phyloP scores from a whole-genome alignment of 257 asterid genomes.

The Scutellaria minor region DNA sequence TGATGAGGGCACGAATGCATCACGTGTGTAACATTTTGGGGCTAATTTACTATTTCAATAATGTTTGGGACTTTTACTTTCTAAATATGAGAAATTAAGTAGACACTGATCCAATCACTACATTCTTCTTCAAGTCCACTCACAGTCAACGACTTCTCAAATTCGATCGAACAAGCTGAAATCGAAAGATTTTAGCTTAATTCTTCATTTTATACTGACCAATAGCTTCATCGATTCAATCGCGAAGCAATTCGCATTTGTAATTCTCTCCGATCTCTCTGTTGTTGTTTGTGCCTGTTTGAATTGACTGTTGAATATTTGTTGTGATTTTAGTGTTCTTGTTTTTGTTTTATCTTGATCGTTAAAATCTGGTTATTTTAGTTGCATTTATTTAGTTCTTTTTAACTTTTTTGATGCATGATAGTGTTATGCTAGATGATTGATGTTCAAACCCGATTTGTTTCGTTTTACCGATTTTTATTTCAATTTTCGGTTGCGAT shows the following conservation, averaged over 20 bases:
- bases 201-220: slow-evolving; percentile 11
- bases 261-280: slow-evolving; percentile 36
- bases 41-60: background rate
- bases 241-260: slow-evolving; percentile 27
- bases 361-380: slow-evolving; percentile 12
- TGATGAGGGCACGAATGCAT: background rate
- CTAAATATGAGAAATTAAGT: background rate
- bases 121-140: slow-evolving; percentile 4
- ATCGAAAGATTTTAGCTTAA: background rate
- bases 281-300: slow-evolving; percentile 22
- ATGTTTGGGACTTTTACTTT: background rate
- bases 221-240: slow-evolving; percentile 21
- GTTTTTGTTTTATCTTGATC: background rate
- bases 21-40: slow-evolving; percentile 22
- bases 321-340: background rate
- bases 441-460: background rate
- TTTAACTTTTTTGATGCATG: slow-evolving; percentile 2
- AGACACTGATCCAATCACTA: background rate
- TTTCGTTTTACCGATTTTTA: background rate
- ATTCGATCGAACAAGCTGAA: background rate
- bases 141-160: slow-evolving; percentile 6
- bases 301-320: slow-evolving; percentile 5
- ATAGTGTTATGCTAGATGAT: background rate
- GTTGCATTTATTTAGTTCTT: background rate
- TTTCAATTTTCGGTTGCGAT: background rate